These are phyloP conservation scores for Pyrenophora seminiperda DNA, from an alignment of 2,329 filamentous ascomycete genomes.

Conservation along the genomic window DNA sequence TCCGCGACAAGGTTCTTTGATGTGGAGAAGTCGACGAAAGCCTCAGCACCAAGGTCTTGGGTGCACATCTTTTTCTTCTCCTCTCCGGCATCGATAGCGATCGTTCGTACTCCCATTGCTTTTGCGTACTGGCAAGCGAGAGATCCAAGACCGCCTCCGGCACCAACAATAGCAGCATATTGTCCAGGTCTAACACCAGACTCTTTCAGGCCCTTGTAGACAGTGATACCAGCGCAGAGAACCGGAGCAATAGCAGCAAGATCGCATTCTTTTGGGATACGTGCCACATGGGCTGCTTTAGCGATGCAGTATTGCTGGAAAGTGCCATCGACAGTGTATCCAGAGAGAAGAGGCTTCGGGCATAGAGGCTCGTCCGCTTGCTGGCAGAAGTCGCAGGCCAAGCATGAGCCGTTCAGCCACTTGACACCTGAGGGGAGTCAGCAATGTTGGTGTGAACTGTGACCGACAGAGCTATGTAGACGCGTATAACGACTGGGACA, in stretches of 20 bases:
- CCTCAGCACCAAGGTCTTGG: constrained; percentile 68
- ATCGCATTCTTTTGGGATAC: constrained; percentile 75
- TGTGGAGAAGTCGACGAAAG: constrained; percentile 80
- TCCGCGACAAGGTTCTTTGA: constrained; percentile 80
- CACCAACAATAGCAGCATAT: constrained; percentile 82
- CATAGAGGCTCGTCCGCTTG: constrained; percentile 83
- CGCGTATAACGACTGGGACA: too few species aligned
- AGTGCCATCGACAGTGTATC: constrained; percentile 89
- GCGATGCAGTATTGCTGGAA: constrained; percentile 93
- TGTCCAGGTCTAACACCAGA: constrained; percentile 75
- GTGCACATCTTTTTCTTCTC: constrained; percentile 76
- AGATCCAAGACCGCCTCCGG: constrained; percentile 79
- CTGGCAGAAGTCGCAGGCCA: constrained; percentile 83
- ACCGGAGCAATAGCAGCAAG: constrained; percentile 81
- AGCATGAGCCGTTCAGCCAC: constrained; percentile 89
- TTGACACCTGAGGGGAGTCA: constrained; percentile 62
- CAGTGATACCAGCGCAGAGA: constrained; percentile 83
- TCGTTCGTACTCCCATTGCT: constrained; percentile 81
- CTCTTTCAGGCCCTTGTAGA: constrained; percentile 92
- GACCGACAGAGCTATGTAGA: too few species aligned
- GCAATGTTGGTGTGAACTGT: neutral
- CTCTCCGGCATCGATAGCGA: constrained; percentile 82
- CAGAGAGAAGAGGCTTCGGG: constrained; percentile 73
- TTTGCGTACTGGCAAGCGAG: constrained; percentile 86
- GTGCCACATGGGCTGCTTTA: constrained; percentile 83